These are phyloP conservation scores for Microglena sp. DNA, from an alignment of 139 green algal species.

Conservation along the genomic window DNA sequence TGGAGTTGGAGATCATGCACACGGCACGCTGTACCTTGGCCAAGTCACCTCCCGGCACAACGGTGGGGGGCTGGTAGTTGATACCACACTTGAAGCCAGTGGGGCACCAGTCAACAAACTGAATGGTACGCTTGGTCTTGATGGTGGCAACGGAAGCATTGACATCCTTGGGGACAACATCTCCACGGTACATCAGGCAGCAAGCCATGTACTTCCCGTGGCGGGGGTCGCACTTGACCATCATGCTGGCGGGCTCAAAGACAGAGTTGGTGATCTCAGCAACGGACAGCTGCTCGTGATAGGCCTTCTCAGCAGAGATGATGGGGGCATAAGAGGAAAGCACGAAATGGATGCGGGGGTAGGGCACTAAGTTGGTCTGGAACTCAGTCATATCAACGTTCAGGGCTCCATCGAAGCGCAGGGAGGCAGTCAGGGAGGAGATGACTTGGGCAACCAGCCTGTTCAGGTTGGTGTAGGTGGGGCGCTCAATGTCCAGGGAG, in stretches of 20 bases:
- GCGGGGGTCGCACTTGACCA: conserved; percentile 95
- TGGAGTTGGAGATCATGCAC: conserved; percentile 99
- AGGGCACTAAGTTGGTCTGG: conserved; percentile 98
- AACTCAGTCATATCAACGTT: conserved; percentile 98
- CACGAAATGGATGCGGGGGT: conserved; percentile 99
- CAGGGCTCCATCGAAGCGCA: conserved; percentile 91
- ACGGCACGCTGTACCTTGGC: conserved; percentile 99
- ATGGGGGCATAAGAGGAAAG: conserved; percentile 94
- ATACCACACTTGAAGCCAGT: conserved; percentile 99
- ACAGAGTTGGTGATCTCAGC: conserved; percentile 96
- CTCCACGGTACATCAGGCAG: conserved; percentile 46
- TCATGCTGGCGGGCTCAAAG: conserved; percentile 93
- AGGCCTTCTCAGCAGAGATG: conserved; percentile 98
- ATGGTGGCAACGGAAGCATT: conserved; percentile 71
- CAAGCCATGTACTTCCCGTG: conserved; percentile 98
- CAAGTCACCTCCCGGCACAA: conserved; percentile 94
- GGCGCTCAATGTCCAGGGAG: conserved; percentile 89
- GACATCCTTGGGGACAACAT: conserved; percentile 50
- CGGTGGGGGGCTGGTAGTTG: conserved; percentile 99
- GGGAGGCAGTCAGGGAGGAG: conserved; percentile 88
- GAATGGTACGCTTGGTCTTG: conserved; percentile 99
- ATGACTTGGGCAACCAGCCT: conserved; percentile 83
- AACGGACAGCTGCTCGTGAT: conserved; percentile 97
- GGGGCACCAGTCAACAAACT: conserved; percentile 98
- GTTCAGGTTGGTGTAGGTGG: conserved; percentile 91